A percentile compares a stretch with the other conserved stretches of the same genome.
Evolutionary conservation across 805 yeast genomes (phyloP).

Genomic region (Danielozyma ontarioensis): DNA sequence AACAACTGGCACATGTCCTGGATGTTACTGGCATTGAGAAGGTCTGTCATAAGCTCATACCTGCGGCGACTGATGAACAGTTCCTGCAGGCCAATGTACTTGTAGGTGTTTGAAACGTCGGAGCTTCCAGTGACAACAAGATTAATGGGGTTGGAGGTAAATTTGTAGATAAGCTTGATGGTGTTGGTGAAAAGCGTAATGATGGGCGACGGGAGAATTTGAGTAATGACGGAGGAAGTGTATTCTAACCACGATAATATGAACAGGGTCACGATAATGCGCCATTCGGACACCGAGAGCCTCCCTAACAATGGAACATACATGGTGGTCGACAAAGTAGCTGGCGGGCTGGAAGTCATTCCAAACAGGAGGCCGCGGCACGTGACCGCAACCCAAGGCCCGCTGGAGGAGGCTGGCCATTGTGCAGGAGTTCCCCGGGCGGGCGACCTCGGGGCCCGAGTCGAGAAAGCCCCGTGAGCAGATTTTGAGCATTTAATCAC

Average conservation of each 20-base stretch:
- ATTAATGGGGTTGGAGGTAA: constrained; percentile 23
- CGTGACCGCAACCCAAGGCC: too few species aligned
- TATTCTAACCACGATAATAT: constrained; percentile 47
- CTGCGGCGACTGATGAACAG: constrained; percentile 13
- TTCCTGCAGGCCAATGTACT: constrained; percentile 21
- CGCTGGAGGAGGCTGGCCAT: too few species aligned
- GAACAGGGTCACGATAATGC: constrained; percentile 40
- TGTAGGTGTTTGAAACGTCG: constrained; percentile 6
- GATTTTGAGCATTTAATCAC: too few species aligned
- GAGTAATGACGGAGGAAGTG: constrained; percentile 39
- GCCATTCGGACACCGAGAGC: constrained; percentile 45
- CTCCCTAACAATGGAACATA: constrained; percentile 42
- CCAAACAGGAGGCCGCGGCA: too few species aligned
- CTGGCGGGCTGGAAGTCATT: too few species aligned
- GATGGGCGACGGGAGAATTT: constrained; percentile 39
- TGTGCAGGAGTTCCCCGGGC: too few species aligned
- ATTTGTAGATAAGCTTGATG: constrained; percentile 19
- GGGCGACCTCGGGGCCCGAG: too few species aligned
- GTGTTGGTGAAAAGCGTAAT: constrained; percentile 31
- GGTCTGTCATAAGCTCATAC: constrained; percentile 26
- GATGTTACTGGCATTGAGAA: constrained; percentile 49
- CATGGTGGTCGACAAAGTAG: too few species aligned
- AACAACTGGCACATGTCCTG: constrained; percentile 62
- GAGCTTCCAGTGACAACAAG: constrained; percentile 9
- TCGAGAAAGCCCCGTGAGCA: too few species aligned